A percentile compares a stretch with the other conserved stretches of the same genome.
phyloP scores from a whole-genome alignment of 495 filamentous ascomycete genomes.

The Penicillium antarcticum region DNA sequence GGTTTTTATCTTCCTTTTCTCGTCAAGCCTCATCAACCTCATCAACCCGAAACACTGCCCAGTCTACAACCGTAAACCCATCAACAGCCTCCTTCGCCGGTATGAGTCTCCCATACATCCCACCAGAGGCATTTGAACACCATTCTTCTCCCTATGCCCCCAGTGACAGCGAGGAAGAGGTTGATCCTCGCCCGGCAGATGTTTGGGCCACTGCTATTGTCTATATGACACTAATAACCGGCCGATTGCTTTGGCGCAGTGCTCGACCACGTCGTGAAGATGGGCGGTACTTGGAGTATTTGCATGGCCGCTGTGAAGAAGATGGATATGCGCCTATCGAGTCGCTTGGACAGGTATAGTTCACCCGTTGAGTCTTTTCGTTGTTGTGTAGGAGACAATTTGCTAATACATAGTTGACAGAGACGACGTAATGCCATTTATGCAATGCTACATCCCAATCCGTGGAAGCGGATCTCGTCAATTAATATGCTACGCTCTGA shows the following conservation, averaged over 20 bases:
- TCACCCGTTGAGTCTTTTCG: not conserved
- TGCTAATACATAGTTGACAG: conserved; percentile 2
- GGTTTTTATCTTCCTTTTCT: conserved; percentile 2
- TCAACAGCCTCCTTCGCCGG: conserved; percentile 13
- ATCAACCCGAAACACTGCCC: not conserved
- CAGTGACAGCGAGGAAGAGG: conserved; percentile 63
- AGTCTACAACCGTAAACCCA: not conserved
- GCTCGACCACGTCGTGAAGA: conserved; percentile 79
- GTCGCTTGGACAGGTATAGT: conserved; percentile 75
- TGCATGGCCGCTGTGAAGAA: conserved; percentile 74
- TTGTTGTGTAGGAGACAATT: not conserved
- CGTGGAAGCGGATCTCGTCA: conserved; percentile 15
- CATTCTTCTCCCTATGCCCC: conserved; percentile 44
- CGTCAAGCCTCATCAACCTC: not conserved
- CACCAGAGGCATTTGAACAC: conserved; percentile 15
- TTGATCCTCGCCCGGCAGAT: conserved; percentile 87
- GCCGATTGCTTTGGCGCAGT: conserved; percentile 82
- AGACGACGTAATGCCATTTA: conserved; percentile 26
- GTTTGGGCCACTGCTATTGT: conserved; percentile 94
- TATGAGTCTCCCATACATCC: conserved; percentile 18
- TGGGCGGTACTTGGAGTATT: conserved; percentile 82
- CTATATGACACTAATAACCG: conserved; percentile 94
- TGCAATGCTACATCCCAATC: conserved; percentile 23
- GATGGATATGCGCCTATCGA: conserved; percentile 91
- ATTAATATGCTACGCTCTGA: conserved; percentile 15